Evolutionary conservation across 345 rosid genomes (phyloP).

Genomic region (Populus alba): DNA sequence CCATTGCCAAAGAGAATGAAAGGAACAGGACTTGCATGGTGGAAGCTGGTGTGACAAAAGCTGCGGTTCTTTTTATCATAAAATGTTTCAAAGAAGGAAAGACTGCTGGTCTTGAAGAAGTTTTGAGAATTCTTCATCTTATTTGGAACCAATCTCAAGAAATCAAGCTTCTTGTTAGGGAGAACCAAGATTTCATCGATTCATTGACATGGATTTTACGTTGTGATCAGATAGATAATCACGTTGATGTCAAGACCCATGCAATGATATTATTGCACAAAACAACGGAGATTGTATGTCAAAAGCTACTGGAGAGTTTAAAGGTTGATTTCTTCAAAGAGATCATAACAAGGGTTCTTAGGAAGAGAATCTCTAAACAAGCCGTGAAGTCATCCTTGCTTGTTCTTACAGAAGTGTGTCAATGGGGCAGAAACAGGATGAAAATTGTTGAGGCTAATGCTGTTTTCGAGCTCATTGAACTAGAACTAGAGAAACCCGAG

Average conservation of each 20-base stretch:
- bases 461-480: slow-evolving; percentile 44
- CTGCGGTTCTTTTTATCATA: slow-evolving; percentile 22
- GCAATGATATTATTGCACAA: slow-evolving; percentile 30
- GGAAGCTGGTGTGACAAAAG: slow-evolving; percentile 32
- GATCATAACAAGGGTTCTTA: slow-evolving; percentile 18
- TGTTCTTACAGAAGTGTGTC: slow-evolving; percentile 32
- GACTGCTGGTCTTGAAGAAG: slow-evolving; percentile 30
- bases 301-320: slow-evolving; percentile 25
- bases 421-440: slow-evolving; percentile 37
- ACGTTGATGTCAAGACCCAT: slow-evolving; percentile 15
- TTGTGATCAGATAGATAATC: not conserved
- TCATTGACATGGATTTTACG: slow-evolving; percentile 39
- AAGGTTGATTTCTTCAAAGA: slow-evolving; percentile 29
- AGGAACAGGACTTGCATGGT: slow-evolving; percentile 31
- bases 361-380: slow-evolving; percentile 25
- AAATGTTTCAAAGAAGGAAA: slow-evolving; percentile 21
- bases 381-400: slow-evolving; percentile 39
- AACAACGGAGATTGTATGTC: slow-evolving; percentile 14
- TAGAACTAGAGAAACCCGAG: slow-evolving; percentile 46
- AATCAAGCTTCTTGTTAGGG: slow-evolving; percentile 26
- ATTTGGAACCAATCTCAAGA: slow-evolving; percentile 32
- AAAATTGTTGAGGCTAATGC: slow-evolving; percentile 43
- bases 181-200: slow-evolving; percentile 31
- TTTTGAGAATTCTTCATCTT: slow-evolving; percentile 32
- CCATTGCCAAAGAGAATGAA: slow-evolving; percentile 29